Conservation (phyloP, 306 rosid species). For the Ormosia semicastrata region DNA sequence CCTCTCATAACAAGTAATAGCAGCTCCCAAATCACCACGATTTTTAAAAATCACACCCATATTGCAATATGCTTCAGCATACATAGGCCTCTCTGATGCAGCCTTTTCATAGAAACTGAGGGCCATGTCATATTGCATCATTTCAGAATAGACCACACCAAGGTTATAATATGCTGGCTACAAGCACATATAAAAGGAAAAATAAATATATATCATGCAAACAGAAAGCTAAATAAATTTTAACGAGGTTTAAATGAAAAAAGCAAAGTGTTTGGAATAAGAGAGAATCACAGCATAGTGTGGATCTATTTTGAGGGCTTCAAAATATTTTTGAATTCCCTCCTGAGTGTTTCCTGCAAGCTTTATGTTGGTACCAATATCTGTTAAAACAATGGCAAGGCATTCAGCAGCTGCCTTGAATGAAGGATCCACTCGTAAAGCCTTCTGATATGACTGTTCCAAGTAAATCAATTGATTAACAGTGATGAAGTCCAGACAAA, state of each 20-base stretch:
- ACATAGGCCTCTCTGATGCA: slow-evolving; percentile 94
- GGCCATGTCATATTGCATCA: slow-evolving; percentile 96
- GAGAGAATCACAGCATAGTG: slow-evolving; percentile 82
- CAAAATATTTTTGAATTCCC: slow-evolving; percentile 96
- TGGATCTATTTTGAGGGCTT: slow-evolving; percentile 89
- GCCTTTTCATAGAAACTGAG: slow-evolving; percentile 95
- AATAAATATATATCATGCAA: background rate
- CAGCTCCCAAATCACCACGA: slow-evolving; percentile 92
- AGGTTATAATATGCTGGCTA: slow-evolving; percentile 99
- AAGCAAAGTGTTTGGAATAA: slow-evolving; percentile 14
- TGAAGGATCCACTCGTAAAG: slow-evolving; percentile 72
- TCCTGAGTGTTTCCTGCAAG: slow-evolving; percentile 95
- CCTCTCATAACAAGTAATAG: slow-evolving; percentile 99
- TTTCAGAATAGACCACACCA: slow-evolving; percentile 98
- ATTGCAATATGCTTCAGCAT: slow-evolving; percentile 99
- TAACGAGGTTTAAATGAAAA: background rate
- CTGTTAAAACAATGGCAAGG: slow-evolving; percentile 95
- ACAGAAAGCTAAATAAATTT: slow-evolving; percentile 6
- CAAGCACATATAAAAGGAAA: slow-evolving; percentile 26
- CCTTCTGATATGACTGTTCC: slow-evolving; percentile 94
- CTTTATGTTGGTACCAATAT: slow-evolving; percentile 97
- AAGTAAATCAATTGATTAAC: slow-evolving; percentile 29
- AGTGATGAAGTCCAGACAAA: background rate
- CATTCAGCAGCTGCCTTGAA: slow-evolving; percentile 94
- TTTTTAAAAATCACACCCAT: slow-evolving; percentile 98